Base-by-base conservation (phyloP, 108 stramenopile genomes). In the Pseudonitzschia delicatissima region DNA sequence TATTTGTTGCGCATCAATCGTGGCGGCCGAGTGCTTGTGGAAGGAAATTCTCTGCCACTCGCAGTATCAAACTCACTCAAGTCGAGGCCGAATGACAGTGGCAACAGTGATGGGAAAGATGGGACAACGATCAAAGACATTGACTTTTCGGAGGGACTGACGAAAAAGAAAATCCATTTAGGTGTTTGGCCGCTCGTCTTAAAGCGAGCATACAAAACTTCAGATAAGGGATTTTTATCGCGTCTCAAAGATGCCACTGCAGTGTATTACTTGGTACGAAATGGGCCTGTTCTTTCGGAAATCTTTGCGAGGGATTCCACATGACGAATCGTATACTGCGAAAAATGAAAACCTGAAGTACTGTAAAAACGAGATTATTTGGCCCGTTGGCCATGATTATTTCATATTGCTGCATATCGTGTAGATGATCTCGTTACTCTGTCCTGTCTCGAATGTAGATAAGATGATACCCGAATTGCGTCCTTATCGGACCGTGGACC, bases 401-500 rank as follows among this genome's bases (percentile, higher is more conserved):
- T 39, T 39, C 37, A 39, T 39, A 39, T 39, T 11, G 6, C 37
- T 39, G n/a, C n/a, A n/a, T n/a, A n/a, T n/a, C 42, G 7, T 6
- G 13, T 5, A 1, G 6, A 5, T 48, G 47, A 48, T 2, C 23
- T 23, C 1, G 20, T 29, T 75, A 68, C 39, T 75, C 87, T 32
- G 80, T 72, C 3, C 87, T 60, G 23, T 84, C 81, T 49, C 76
- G 80, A 29, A 92, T 79, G 27, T 87, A 81, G 15, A 90, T 81
- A 45, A 90, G 59, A 82, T 90, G 88, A 45, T 83, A 86, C 9
- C 88, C 88, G 72, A 90, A 90, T 36, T 81, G 63, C 18, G 85
- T 86, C 57, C 81, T 67, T 9, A 86, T 58, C 1, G 85, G 85
- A 29, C 82, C 87, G 42, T 82, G 62, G 9, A 89, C 60, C 53